Conservation (phyloP, 345 rosid genomes). For the Moringa oleifera region DNA sequence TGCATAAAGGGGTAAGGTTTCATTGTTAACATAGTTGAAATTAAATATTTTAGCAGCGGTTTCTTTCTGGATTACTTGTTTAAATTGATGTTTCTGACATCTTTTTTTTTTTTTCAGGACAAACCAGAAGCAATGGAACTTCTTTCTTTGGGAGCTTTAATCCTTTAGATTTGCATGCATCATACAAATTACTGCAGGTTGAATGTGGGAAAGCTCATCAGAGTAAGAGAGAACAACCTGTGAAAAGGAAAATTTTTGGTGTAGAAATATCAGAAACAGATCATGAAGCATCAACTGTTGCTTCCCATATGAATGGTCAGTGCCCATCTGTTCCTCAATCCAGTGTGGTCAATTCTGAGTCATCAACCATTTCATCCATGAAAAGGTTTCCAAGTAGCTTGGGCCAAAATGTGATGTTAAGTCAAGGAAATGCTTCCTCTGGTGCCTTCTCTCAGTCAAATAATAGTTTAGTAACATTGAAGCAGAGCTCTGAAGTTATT, state of each 20-base stretch:
- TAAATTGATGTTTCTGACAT: constrained; percentile 10
- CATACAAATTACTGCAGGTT: constrained; percentile 16
- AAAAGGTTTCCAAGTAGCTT: constrained; percentile 15
- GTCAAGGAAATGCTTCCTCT: constrained; percentile 18
- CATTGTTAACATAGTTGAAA: too few species aligned
- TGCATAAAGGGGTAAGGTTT: too few species aligned
- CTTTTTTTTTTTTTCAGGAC: constrained; percentile 22
- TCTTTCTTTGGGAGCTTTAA: constrained; percentile 12
- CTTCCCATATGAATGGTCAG: too few species aligned
- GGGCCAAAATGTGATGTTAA: constrained; percentile 12
- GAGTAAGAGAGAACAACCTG: constrained; percentile 5
- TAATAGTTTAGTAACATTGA: constrained; percentile 16
- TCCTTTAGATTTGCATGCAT: constrained; percentile 15
- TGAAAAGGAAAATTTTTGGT: constrained; percentile 30
- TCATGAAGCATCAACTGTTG: too few species aligned
- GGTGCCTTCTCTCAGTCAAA: constrained; percentile 14
- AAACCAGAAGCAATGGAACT: constrained; percentile 7
- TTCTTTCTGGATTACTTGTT: too few species aligned
- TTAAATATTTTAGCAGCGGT: too few species aligned
- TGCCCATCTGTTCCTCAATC: constrained; percentile 14
- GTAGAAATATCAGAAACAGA: constrained; percentile 27
- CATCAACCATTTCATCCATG: constrained; percentile 23
- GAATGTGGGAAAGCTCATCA: constrained; percentile 16
- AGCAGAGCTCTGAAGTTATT: constrained; percentile 16
- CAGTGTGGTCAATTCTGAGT: constrained; percentile 17